Evolutionary conservation across 2,329 filamentous ascomycete genomes (phyloP).

Genomic region (Aspergillus sp.): DNA sequence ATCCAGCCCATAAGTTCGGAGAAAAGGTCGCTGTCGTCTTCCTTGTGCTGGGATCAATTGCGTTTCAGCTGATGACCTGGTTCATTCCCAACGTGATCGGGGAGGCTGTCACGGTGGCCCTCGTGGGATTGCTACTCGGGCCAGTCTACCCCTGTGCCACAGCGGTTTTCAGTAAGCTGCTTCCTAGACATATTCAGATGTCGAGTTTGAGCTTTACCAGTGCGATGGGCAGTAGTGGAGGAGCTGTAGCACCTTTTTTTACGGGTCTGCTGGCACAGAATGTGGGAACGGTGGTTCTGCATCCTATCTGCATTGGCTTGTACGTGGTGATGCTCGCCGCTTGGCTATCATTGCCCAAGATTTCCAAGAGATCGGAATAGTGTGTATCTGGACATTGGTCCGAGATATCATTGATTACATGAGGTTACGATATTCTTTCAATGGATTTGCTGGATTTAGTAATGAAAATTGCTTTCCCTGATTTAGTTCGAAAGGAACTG

Average conservation of each 20-base stretch:
- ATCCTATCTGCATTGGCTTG: slow-evolving; percentile 52
- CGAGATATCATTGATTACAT: no score
- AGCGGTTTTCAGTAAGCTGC: slow-evolving; percentile 56
- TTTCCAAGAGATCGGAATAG: slow-evolving; percentile 48
- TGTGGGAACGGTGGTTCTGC: slow-evolving; percentile 45
- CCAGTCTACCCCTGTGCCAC: slow-evolving; percentile 71
- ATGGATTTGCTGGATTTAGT: no score
- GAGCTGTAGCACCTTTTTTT: slow-evolving; percentile 42
- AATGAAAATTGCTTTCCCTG: no score
- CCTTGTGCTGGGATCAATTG: slow-evolving; percentile 56
- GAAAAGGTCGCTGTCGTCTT: slow-evolving; percentile 65
- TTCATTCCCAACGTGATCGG: slow-evolving; percentile 69
- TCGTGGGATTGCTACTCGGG: slow-evolving; percentile 71
- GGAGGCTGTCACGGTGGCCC: slow-evolving; percentile 60
- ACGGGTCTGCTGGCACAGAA: slow-evolving; percentile 46
- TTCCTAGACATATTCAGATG: slow-evolving; percentile 35
- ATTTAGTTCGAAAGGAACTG: no score
- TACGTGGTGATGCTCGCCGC: slow-evolving; percentile 51
- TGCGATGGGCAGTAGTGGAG: slow-evolving; percentile 39
- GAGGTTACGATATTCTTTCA: no score
- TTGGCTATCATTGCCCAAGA: slow-evolving; percentile 49
- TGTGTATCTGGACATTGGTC: no score
- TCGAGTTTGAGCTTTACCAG: slow-evolving; percentile 35
- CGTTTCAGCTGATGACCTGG: slow-evolving; percentile 76
- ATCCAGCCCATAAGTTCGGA: slow-evolving; percentile 62